Evolutionary conservation across 176 grass and related monocot genomes (phyloP), one percentile per base, ranked within the genome.

Genomic region (Lolium rigidum): DNA sequence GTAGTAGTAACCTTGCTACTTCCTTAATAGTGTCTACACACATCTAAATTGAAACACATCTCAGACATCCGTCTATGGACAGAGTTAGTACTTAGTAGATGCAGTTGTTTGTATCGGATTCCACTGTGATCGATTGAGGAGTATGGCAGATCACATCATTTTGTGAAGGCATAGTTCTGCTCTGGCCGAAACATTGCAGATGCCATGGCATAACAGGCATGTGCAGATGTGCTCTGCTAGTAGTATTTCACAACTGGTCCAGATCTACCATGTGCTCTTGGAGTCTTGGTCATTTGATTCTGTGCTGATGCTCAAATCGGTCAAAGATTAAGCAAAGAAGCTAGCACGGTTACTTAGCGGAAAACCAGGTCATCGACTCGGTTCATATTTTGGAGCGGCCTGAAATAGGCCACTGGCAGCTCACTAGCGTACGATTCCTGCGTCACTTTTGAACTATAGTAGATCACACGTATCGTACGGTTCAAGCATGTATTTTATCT

Each of bases 251-350:
- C 37, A 66, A 2, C 14, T 44, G 55, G 16, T 14, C 57, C 38
- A 17, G 87, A 58, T 89, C 58, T 75, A 49, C 38, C 81, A 73
- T 79, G 81, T 84, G 87, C 61, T 59, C 10, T 12, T 7, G 55
- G 26, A 5, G 10, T 39, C 50, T 31, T 46, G 43, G 7, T 61
- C 51, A 43, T 55, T 21, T 76, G 62, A 82, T 82, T 71, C 35
- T 24, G 18, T 12, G 41, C 16, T 60, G 41, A 16, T 52, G 26
- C 5, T 62, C 59, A 39, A 18, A 3, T n/a, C n/a, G n/a, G 51
- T 70, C 78, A 81, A 69, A 86, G 2, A 35, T 35, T 35, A 35
- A 35, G 31, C 31, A 35, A 35, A 35, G 31, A 35, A 35, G 31
- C 31, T 35, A 35, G 31, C 31, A 35, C 31, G 31, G 31, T 35